phyloP scores from a whole-genome alignment of 176 grass and related monocot species.

The Carex littledalei region DNA sequence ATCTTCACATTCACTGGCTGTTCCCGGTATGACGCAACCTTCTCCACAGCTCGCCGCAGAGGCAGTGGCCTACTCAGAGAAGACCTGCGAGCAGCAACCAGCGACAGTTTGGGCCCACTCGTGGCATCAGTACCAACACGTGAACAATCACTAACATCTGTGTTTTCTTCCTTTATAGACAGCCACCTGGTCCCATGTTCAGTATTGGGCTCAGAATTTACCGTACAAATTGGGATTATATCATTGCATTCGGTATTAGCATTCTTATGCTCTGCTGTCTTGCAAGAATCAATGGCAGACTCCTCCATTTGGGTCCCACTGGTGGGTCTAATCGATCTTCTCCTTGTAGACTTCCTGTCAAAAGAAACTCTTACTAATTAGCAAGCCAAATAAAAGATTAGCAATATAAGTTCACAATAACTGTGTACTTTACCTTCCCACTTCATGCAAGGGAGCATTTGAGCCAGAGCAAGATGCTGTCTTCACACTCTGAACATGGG shows the following conservation, averaged over 20 bases:
- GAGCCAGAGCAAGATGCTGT: not conserved
- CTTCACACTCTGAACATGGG: not conserved
- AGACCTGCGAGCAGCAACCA: constrained; percentile 1
- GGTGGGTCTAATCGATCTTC: not conserved
- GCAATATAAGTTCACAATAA: not conserved
- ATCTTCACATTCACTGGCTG: constrained; percentile 4
- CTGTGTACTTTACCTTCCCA: not conserved
- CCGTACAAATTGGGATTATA: not conserved
- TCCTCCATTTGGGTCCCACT: not conserved
- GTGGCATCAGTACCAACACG: not conserved
- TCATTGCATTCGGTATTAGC: not conserved
- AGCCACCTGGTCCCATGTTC: not conserved
- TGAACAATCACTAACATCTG: not conserved
- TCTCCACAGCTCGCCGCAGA: constrained; percentile 17
- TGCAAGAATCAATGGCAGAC: not conserved
- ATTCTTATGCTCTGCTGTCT: not conserved
- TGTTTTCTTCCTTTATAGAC: constrained; percentile 3
- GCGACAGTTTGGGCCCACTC: not conserved
- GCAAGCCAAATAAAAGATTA: not conserved
- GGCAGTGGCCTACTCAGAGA: constrained; percentile 3
- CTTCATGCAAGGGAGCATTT: constrained; percentile 6
- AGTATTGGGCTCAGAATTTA: not conserved
- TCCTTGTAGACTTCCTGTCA: constrained; percentile 2
- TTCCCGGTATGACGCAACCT: constrained; percentile 4
- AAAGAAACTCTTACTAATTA: not conserved